Conservation (phyloP, 2,329 filamentous ascomycete species). For the Penicillium vulpinum region DNA sequence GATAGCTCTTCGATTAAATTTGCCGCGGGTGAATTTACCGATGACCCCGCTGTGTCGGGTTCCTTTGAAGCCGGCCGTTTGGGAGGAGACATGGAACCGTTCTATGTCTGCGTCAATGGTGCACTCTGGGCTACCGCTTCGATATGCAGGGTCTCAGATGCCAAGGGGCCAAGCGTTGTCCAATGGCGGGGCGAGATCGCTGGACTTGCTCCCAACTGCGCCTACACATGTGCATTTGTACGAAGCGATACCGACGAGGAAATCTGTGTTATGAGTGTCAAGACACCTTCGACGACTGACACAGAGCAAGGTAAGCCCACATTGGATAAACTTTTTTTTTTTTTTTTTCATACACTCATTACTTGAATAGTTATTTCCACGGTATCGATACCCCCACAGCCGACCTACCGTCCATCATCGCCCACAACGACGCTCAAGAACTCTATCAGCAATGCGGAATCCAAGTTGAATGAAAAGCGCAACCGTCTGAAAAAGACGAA, state of each 20-base stretch:
- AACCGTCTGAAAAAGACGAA: conserved; percentile 60
- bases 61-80: conserved; percentile 31
- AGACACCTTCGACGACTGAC: conserved; percentile 60
- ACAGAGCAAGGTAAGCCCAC: conserved; percentile 56
- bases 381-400: conserved; percentile 54
- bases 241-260: conserved; percentile 57
- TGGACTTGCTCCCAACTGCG: conserved; percentile 63
- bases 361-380: conserved; percentile 32
- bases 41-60: conserved; percentile 34
- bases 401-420: conserved; percentile 62
- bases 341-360: conserved; percentile 8
- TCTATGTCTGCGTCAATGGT: conserved; percentile 66
- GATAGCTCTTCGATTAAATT: conserved; percentile 50
- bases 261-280: conserved; percentile 62
- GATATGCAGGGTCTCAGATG: conserved; percentile 50
- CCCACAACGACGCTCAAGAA: conserved; percentile 66
- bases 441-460: conserved; percentile 62
- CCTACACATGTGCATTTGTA: conserved; percentile 64
- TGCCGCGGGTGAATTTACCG: conserved; percentile 46
- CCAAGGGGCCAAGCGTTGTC: conserved; percentile 46
- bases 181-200: conserved; percentile 64
- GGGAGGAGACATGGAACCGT: conserved; percentile 53
- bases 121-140: conserved; percentile 64
- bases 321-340: background rate
- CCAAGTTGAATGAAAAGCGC: conserved; percentile 60